phyloP scores from a whole-genome alignment of 768 basidiomycete species.

The Chalciporus sphaerocephalus region DNA sequence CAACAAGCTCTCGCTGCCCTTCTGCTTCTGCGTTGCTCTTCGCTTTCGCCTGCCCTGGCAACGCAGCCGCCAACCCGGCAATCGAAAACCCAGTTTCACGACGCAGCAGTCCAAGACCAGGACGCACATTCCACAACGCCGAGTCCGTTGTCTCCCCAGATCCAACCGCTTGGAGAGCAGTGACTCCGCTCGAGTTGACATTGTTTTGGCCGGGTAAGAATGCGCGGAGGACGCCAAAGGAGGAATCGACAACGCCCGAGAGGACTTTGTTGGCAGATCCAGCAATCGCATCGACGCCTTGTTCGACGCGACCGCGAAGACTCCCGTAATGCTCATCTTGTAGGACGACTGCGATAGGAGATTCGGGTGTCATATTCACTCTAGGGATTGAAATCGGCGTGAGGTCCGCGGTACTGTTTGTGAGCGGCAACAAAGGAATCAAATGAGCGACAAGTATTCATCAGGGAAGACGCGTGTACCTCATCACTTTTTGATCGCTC shows the following conservation, averaged over 20 bases:
- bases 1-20: slow-evolving; percentile 51
- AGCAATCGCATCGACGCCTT: slow-evolving; percentile 73
- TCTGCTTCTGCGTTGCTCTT: slow-evolving; percentile 25
- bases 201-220: slow-evolving; percentile 50
- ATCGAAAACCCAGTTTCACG: slow-evolving; percentile 82
- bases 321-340: slow-evolving; percentile 47
- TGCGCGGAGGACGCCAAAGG: slow-evolving; percentile 81
- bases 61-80: slow-evolving; percentile 63
- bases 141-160: slow-evolving; percentile 16
- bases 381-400: slow-evolving; percentile 75
- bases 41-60: slow-evolving; percentile 38
- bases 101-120: slow-evolving; percentile 64
- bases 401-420: slow-evolving; percentile 64
- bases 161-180: slow-evolving; percentile 6
- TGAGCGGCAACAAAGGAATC: neutral
- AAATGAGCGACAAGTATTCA: neutral
- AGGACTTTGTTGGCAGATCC: slow-evolving; percentile 78
- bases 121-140: slow-evolving; percentile 27
- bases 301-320: slow-evolving; percentile 72
- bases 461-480: slow-evolving; percentile 33
- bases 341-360: slow-evolving; percentile 34
- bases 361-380: slow-evolving; percentile 42
- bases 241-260: slow-evolving; percentile 84
- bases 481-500: slow-evolving; percentile 51
- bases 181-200: slow-evolving; percentile 12